These are phyloP conservation scores for Chrysoporthe austroafricana DNA, from an alignment of 2,329 filamentous ascomycete species.

Conservation along the genomic window DNA sequence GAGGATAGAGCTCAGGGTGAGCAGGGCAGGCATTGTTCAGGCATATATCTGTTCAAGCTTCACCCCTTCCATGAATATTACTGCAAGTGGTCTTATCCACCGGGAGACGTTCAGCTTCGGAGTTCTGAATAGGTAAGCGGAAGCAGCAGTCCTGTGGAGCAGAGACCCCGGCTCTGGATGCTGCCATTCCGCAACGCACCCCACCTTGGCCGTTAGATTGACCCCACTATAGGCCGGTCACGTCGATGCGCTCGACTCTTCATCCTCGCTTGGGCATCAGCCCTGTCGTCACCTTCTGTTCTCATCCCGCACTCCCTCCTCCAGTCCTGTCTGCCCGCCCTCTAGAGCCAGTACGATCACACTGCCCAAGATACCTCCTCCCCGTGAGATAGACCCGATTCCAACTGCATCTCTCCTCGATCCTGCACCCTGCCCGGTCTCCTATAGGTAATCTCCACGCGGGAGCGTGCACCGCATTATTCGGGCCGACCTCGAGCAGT, in stretches of 20 bases:
- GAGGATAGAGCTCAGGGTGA: too few species aligned
- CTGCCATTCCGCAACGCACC: not conserved
- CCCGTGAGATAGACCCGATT: not conserved
- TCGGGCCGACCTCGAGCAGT: slow-evolving; percentile 22
- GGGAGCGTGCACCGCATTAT: slow-evolving; percentile 21
- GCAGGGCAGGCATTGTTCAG: too few species aligned
- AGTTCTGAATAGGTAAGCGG: not conserved
- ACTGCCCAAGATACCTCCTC: not conserved
- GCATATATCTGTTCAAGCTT: not conserved
- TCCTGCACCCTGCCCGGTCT: slow-evolving; percentile 4
- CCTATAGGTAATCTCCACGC: slow-evolving; percentile 14
- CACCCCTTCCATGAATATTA: not conserved
- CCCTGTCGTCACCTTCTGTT: slow-evolving; percentile 19
- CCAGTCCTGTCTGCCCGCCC: not conserved
- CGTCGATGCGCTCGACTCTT: slow-evolving; percentile 12
- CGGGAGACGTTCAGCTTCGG: not conserved
- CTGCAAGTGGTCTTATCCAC: too few species aligned
- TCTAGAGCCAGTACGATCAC: not conserved
- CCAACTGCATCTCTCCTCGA: not conserved
- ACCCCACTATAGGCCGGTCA: slow-evolving; percentile 4
- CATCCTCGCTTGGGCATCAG: not conserved
- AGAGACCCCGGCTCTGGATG: not conserved
- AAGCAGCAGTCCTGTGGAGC: not conserved
- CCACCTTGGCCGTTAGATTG: slow-evolving; percentile 7
- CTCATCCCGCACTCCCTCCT: not conserved